Conservation (phyloP, 2,329 filamentous ascomycete species). For the Fusarium temperatum region DNA sequence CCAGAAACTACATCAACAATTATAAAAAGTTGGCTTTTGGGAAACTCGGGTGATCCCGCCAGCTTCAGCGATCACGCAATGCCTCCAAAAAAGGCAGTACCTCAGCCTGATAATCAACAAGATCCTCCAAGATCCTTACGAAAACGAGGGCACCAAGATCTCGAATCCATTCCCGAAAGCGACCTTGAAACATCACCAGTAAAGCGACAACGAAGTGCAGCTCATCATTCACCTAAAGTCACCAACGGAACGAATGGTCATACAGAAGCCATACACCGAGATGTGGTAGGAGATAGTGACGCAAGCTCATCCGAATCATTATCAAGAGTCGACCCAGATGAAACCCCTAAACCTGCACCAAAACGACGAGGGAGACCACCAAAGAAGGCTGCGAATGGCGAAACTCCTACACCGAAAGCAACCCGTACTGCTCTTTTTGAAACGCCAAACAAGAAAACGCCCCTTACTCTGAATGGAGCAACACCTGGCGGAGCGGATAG, state of each 20-base stretch:
- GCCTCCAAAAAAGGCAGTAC: slow-evolving; percentile 31
- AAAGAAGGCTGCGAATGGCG: slow-evolving; percentile 43
- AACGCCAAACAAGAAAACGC: slow-evolving; percentile 52
- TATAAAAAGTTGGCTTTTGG: background rate
- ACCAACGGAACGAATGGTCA: slow-evolving; percentile 19
- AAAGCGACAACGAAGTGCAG: slow-evolving; percentile 45
- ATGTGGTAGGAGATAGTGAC: background rate
- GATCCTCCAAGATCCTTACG: slow-evolving; percentile 29
- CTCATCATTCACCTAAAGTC: slow-evolving; percentile 7
- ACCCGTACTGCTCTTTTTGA: slow-evolving; percentile 45
- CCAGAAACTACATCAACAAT: slow-evolving; percentile 5
- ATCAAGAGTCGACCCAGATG: slow-evolving; percentile 32
- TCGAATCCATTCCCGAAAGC: slow-evolving; percentile 39
- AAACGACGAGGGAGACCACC: slow-evolving; percentile 49
- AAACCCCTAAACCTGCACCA: slow-evolving; percentile 47
- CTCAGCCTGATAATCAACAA: slow-evolving; percentile 20
- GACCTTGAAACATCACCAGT: slow-evolving; percentile 44
- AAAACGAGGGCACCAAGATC: slow-evolving; percentile 41
- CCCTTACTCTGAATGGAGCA: slow-evolving; percentile 45
- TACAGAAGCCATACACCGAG: slow-evolving; percentile 34
- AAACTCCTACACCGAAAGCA: slow-evolving; percentile 51
- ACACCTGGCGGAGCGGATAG: slow-evolving; percentile 82
- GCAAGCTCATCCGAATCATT: slow-evolving; percentile 20
- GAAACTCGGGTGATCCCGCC: background rate
- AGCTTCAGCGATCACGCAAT: slow-evolving; percentile 2